These are phyloP conservation scores for Glomus cerebriforme DNA, from an alignment of 192 early-diverging fungal genomes.

Conservation along the genomic window DNA sequence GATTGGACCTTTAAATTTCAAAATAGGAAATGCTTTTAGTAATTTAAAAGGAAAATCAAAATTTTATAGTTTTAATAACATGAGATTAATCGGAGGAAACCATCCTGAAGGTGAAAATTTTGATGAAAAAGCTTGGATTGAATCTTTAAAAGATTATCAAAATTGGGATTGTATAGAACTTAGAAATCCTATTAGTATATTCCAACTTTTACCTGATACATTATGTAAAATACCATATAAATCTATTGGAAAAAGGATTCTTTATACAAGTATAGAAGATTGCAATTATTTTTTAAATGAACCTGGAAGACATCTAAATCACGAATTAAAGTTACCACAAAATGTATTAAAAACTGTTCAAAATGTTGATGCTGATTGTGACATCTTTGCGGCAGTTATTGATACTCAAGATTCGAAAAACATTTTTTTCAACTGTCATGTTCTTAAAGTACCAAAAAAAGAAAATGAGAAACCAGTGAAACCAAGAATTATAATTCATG, in stretches of 20 bases:
- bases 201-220: background rate
- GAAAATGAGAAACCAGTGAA: background rate
- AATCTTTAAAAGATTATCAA: background rate
- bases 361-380: background rate
- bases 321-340: too few species aligned
- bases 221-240: background rate
- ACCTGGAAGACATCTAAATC: too few species aligned
- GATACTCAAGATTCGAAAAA: too few species aligned
- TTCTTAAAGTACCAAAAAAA: background rate
- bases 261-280: background rate
- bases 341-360: background rate
- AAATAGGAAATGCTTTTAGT: too few species aligned
- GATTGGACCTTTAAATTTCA: too few species aligned
- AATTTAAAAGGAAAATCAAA: too few species aligned
- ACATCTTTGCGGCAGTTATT: background rate
- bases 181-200: background rate
- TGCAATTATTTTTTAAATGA: too few species aligned
- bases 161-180: background rate
- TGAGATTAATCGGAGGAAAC: background rate
- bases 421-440: background rate
- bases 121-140: background rate
- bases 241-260: background rate
- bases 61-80: too few species aligned
- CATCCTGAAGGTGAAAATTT: background rate
- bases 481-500: background rate